These are phyloP conservation scores for Fusarium anthophilum DNA, from an alignment of 2,329 filamentous ascomycete genomes.

Conservation along the genomic window DNA sequence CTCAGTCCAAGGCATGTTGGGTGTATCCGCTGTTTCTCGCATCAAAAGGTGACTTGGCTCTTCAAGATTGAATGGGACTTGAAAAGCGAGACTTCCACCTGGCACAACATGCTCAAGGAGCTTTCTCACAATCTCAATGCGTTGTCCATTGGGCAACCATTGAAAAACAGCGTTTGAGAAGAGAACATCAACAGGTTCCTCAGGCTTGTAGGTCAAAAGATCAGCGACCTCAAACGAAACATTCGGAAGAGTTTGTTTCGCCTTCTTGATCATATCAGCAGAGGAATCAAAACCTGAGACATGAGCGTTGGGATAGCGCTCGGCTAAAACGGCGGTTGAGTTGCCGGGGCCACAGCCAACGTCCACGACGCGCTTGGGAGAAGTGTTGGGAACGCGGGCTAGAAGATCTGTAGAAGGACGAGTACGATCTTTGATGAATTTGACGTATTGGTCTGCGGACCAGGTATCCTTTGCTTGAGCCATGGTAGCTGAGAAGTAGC, in stretches of 20 bases:
- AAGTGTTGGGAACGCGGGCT: constrained; percentile 53
- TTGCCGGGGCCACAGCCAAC: constrained; percentile 70
- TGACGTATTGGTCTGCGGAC: constrained; percentile 66
- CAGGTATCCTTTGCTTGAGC: constrained; percentile 47
- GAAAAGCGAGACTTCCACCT: constrained; percentile 63
- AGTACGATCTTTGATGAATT: constrained; percentile 63
- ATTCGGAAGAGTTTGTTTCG: constrained; percentile 51
- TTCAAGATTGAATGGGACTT: constrained; percentile 58
- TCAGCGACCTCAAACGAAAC: constrained; percentile 59
- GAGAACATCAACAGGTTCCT: constrained; percentile 52
- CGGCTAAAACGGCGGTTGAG: constrained; percentile 60
- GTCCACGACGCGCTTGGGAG: constrained; percentile 60
- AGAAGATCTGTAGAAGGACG: constrained; percentile 63
- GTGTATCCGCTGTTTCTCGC: constrained; percentile 51
- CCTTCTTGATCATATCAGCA: constrained; percentile 63
- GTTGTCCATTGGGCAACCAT: constrained; percentile 58
- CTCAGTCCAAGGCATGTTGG: constrained; percentile 50
- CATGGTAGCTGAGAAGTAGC: constrained; percentile 7
- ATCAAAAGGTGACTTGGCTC: constrained; percentile 62
- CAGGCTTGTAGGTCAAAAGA: constrained; percentile 52
- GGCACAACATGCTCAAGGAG: constrained; percentile 52
- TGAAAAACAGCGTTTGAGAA: constrained; percentile 69
- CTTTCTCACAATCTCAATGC: constrained; percentile 55
- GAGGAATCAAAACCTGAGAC: constrained; percentile 65
- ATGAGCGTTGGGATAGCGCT: constrained; percentile 56